phyloP scores from a whole-genome alignment of 768 basidiomycete genomes.

The Lentinula sp. region DNA sequence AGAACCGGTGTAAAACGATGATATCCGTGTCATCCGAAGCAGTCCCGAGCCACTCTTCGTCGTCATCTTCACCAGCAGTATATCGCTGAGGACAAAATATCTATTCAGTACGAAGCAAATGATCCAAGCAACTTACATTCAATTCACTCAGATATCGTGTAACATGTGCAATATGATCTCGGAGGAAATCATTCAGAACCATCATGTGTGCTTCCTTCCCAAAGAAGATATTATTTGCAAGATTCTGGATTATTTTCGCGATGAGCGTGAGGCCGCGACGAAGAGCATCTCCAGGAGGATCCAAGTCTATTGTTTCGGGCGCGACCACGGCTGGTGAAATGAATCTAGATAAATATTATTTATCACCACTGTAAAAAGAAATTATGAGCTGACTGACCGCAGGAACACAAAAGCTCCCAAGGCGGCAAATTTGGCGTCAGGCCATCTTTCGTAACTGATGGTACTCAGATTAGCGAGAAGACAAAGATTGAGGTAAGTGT shows the following conservation, averaged over 20 bases:
- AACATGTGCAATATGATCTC: conserved; percentile 63
- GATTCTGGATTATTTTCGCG: conserved; percentile 87
- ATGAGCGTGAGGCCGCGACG: conserved; percentile 81
- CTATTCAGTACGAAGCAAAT: background rate
- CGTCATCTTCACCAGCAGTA: conserved; percentile 45
- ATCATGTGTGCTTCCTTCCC: conserved; percentile 89
- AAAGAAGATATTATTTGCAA: conserved; percentile 93
- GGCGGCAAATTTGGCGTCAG: conserved; percentile 74
- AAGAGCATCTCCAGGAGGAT: conserved; percentile 63
- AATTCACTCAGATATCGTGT: conserved; percentile 75
- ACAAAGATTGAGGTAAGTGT: background rate
- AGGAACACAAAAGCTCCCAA: conserved; percentile 91
- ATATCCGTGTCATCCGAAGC: conserved; percentile 80
- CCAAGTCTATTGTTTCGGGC: conserved; percentile 80
- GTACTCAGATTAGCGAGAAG: background rate
- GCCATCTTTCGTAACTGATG: conserved; percentile 59
- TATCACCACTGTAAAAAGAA: background rate
- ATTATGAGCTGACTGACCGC: conserved; percentile 34
- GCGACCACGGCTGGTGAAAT: conserved; percentile 88
- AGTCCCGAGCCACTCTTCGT: conserved; percentile 70
- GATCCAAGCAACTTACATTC: conserved; percentile 38
- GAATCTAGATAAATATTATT: conserved; percentile 45
- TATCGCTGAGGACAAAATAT: background rate
- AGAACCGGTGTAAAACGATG: conserved; percentile 78
- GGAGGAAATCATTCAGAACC: conserved; percentile 69